These are phyloP conservation scores for Metschnikowia picachoensis DNA, from an alignment of 805 yeast species.

Conservation along the genomic window DNA sequence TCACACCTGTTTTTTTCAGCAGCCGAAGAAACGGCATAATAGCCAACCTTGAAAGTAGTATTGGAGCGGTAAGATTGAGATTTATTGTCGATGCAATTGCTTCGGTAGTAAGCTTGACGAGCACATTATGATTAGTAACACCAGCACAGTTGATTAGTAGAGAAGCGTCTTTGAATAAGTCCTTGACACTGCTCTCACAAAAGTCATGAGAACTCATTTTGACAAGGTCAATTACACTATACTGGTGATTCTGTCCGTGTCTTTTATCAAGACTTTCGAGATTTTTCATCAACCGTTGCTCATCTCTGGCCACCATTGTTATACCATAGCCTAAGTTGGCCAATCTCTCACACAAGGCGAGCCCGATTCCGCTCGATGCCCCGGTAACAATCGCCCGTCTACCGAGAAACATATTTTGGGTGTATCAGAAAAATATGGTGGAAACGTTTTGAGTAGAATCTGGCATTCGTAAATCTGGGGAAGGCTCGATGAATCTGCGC, in stretches of 20 bases:
- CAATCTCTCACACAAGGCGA: conserved; percentile 47
- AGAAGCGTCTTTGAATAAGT: conserved; percentile 33
- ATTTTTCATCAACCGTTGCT: conserved; percentile 25
- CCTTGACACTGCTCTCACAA: conserved; percentile 7
- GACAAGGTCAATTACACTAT: conserved; percentile 32
- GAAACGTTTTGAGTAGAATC: background rate
- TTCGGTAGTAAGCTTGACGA: conserved; percentile 38
- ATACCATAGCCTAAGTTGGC: conserved; percentile 50
- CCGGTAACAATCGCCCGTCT: conserved; percentile 60
- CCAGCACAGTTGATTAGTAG: conserved; percentile 68
- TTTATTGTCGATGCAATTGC: conserved; percentile 45
- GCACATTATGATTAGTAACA: conserved; percentile 50
- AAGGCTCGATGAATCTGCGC: no score
- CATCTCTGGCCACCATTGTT: conserved; percentile 49
- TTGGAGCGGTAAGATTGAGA: conserved; percentile 60
- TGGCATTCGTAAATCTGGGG: no score
- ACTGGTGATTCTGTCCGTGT: conserved; percentile 26
- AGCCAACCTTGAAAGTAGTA: conserved; percentile 52
- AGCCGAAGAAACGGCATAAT: conserved; percentile 46
- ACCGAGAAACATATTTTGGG: conserved; percentile 13
- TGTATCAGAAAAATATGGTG: background rate
- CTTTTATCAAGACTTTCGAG: conserved; percentile 5
- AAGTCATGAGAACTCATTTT: background rate
- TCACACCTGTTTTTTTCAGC: conserved; percentile 19
- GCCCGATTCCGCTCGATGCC: conserved; percentile 67